phyloP scores from a whole-genome alignment of 805 yeast species.

The Lipomyces starkeyi region DNA sequence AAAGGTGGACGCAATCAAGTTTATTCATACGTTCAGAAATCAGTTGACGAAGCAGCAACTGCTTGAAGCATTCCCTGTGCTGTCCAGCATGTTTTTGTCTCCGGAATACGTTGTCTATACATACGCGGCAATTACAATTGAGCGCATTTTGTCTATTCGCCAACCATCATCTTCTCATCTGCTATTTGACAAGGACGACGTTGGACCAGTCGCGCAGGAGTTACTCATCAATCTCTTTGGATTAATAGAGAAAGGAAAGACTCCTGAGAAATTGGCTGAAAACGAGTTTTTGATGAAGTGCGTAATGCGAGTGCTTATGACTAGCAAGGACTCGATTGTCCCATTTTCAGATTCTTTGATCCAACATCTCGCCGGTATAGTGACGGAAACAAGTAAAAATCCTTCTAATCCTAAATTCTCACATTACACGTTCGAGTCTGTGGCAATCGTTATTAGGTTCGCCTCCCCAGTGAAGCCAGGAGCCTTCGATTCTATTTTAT shows the following conservation, averaged over 20 bases:
- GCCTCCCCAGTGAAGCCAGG: constrained; percentile 48
- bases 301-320: constrained; percentile 78
- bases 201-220: constrained; percentile 65
- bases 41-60: constrained; percentile 89
- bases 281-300: constrained; percentile 93
- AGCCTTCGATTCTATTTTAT: constrained; percentile 56
- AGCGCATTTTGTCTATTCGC: constrained; percentile 81
- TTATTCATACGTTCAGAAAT: constrained; percentile 85
- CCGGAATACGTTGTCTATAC: constrained; percentile 84
- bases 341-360: constrained; percentile 52
- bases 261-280: constrained; percentile 92
- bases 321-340: constrained; percentile 60
- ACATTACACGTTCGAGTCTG: constrained; percentile 87
- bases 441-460: constrained; percentile 74
- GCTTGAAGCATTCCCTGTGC: constrained; percentile 75
- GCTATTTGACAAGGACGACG: constrained; percentile 74
- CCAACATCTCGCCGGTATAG: constrained; percentile 70
- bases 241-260: constrained; percentile 62
- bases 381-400: constrained; percentile 75
- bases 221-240: constrained; percentile 69
- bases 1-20: constrained; percentile 91
- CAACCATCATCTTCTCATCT: constrained; percentile 52
- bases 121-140: constrained; percentile 91
- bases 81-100: constrained; percentile 71
- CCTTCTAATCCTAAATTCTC: constrained; percentile 96